Percentiles rank a stretch among this genome's conserved stretches.
Conservation (phyloP, 495 filamentous ascomycete genomes). For the Chaetomium tenue region DNA sequence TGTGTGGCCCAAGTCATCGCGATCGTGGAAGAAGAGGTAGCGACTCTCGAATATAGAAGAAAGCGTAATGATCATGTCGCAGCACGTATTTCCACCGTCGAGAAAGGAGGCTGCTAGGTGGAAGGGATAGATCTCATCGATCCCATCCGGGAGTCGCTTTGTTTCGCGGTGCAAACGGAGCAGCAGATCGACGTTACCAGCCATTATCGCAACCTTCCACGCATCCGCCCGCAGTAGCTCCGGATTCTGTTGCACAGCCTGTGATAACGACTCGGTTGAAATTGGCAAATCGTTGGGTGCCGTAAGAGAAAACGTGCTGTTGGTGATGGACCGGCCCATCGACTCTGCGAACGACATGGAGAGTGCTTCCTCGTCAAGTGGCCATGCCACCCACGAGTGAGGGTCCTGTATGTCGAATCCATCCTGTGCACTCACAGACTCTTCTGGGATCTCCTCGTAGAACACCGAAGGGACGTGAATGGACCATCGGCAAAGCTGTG, state of each 20-base stretch:
- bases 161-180: no score
- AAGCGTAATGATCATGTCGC: slow-evolving; percentile 30
- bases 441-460: no score
- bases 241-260: background rate
- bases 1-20: slow-evolving; percentile 41
- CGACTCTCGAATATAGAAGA: background rate
- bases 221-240: background rate
- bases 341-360: background rate
- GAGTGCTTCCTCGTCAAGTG: no score
- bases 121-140: slow-evolving; percentile 37
- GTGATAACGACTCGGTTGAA: background rate
- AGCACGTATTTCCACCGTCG: slow-evolving; percentile 42
- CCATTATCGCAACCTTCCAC: slow-evolving; percentile 5
- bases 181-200: slow-evolving; percentile 2
- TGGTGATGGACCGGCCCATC: background rate
- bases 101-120: slow-evolving; percentile 44
- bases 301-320: background rate
- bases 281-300: background rate
- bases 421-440: no score
- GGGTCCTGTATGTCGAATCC: no score
- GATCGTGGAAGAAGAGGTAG: slow-evolving; percentile 25
- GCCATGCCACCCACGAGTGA: no score
- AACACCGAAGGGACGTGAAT: no score
- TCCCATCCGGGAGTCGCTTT: background rate
- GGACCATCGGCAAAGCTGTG: slow-evolving; percentile 5